Evolutionary conservation across 495 filamentous ascomycete genomes (phyloP).

Genomic region (Chaetomium tenue): DNA sequence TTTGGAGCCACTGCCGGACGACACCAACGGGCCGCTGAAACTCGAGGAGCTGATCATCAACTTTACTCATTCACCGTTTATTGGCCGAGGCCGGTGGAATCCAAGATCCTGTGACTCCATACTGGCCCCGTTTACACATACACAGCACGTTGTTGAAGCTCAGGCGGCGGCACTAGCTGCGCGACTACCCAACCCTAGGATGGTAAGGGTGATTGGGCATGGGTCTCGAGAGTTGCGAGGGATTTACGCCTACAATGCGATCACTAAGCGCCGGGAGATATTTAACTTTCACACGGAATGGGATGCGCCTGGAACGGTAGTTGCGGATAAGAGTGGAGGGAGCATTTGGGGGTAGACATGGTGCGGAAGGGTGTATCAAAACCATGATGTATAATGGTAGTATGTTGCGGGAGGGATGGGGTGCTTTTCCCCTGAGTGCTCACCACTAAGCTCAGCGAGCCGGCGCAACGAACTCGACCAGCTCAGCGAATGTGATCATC

Average conservation of each 20-base stretch:
- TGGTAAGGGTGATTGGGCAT: neutral
- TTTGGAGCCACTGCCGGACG: neutral
- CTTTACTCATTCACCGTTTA: neutral
- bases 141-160: neutral
- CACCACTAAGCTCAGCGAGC: too few species aligned
- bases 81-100: too few species aligned
- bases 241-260: neutral
- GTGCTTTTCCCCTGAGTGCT: too few species aligned
- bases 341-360: too few species aligned
- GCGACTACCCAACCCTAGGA: neutral
- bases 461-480: too few species aligned
- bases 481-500: too few species aligned
- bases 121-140: neutral
- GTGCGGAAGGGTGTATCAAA: too few species aligned
- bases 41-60: conserved; percentile 7
- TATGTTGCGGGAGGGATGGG: too few species aligned
- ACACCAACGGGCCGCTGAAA: neutral
- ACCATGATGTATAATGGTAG: too few species aligned
- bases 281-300: neutral
- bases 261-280: neutral
- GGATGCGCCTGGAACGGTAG: neutral
- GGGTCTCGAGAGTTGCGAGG: too few species aligned
- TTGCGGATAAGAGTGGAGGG: neutral
- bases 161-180: neutral
- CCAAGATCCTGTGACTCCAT: neutral